Conservation (phyloP, 352 stramenopile genomes). For the Pseudoperonospora humuli region DNA sequence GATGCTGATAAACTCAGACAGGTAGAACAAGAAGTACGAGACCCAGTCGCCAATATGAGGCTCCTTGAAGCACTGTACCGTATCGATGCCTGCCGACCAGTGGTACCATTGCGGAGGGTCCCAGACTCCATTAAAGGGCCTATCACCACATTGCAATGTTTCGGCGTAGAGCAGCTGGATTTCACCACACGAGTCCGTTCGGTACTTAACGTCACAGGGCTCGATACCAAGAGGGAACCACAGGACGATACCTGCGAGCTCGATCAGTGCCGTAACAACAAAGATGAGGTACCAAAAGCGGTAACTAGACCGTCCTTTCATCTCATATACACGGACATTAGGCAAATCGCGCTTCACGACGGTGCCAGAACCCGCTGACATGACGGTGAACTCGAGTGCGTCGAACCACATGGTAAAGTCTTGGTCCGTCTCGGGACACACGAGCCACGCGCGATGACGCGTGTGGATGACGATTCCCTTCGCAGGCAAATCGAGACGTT, state of each 20-base stretch:
- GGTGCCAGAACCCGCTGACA: conserved; percentile 59
- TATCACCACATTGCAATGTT: conserved; percentile 35
- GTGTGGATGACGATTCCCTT: conserved; percentile 71
- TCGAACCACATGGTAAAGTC: conserved; percentile 83
- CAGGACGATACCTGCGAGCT: conserved; percentile 37
- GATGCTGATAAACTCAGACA: conserved; percentile 69
- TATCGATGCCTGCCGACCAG: conserved; percentile 46
- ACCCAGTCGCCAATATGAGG: conserved; percentile 54
- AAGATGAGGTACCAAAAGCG: conserved; percentile 70
- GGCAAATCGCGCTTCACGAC: conserved; percentile 73
- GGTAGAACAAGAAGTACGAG: conserved; percentile 65
- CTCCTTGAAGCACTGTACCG: conserved; percentile 57
- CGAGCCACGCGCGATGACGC: conserved; percentile 58
- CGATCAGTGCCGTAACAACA: conserved; percentile 53
- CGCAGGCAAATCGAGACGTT: conserved; percentile 59
- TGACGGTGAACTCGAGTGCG: conserved; percentile 66
- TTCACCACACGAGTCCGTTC: conserved; percentile 35
- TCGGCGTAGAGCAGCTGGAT: conserved; percentile 49
- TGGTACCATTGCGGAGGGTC: conserved; percentile 62
- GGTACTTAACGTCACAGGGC: conserved; percentile 57
- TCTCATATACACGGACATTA: conserved; percentile 69
- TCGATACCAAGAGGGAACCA: conserved; percentile 41
- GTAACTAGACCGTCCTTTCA: conserved; percentile 68
- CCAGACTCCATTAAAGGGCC: conserved; percentile 71
- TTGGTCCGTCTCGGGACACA: conserved; percentile 74